Evolutionary conservation across 495 filamentous ascomycete species (phyloP).

Genomic region (Daldinia caldariorum): DNA sequence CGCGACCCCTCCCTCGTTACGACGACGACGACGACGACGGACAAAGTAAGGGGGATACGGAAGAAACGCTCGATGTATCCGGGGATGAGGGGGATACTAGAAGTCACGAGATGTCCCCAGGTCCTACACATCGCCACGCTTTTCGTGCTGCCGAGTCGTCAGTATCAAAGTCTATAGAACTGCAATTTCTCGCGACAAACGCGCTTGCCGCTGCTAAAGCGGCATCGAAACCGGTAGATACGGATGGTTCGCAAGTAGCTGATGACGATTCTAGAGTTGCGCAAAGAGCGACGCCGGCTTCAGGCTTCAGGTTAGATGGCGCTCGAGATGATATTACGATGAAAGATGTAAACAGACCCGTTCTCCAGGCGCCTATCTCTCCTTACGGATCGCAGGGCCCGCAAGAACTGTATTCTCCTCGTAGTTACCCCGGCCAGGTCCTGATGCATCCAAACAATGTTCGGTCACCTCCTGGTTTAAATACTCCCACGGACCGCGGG

Average conservation of each 20-base stretch:
- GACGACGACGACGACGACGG: constrained; percentile 41
- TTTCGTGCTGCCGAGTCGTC: constrained; percentile 28
- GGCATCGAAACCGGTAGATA: constrained; percentile 41
- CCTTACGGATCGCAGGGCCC: constrained; percentile 42
- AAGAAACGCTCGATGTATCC: constrained; percentile 41
- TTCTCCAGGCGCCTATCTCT: constrained; percentile 45
- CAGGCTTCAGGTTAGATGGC: constrained; percentile 25
- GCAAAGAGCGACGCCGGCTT: constrained; percentile 28
- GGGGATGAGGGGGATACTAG: constrained; percentile 46
- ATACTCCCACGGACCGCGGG: constrained; percentile 45
- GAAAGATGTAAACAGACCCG: constrained; percentile 40
- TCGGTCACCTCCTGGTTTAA: constrained; percentile 47
- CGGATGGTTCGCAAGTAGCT: constrained; percentile 36
- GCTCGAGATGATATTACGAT: constrained; percentile 32
- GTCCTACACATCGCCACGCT: constrained; percentile 30
- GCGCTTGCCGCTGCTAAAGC: constrained; percentile 47
- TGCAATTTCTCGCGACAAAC: constrained; percentile 55
- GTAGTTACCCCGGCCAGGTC: constrained; percentile 39
- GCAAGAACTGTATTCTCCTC: constrained; percentile 42
- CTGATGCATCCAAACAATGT: constrained; percentile 47
- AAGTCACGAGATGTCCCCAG: constrained; percentile 46
- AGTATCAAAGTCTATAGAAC: constrained; percentile 40
- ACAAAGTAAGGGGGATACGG: constrained; percentile 41
- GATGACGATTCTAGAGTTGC: constrained; percentile 34
- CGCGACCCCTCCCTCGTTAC: constrained; percentile 35